Evolutionary conservation across 768 basidiomycete species (phyloP).

Genomic region (Chalciporus pseudorubinellus): DNA sequence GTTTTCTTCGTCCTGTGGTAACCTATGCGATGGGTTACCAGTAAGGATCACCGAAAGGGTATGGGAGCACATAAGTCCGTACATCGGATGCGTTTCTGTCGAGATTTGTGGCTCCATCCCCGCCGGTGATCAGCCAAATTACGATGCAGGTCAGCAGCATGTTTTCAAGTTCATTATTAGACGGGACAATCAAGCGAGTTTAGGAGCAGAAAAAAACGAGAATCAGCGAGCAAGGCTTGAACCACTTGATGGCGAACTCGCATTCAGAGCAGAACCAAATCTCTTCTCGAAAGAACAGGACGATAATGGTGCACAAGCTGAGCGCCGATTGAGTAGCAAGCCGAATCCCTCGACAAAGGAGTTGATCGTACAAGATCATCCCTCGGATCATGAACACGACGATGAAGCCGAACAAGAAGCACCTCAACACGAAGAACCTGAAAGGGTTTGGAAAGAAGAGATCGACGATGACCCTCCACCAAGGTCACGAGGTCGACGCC

Average conservation of each 20-base stretch:
- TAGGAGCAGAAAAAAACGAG: neutral
- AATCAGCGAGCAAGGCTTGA: neutral
- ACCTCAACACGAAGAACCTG: neutral
- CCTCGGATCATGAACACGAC: slow-evolving; percentile 9
- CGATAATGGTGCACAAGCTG: neutral
- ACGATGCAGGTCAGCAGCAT: neutral
- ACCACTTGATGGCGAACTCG: neutral
- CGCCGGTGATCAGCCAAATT: neutral
- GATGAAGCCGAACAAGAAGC: neutral
- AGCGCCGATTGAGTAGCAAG: neutral
- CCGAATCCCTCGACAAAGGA: neutral
- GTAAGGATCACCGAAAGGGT: slow-evolving; percentile 22
- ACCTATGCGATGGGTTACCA: slow-evolving; percentile 16
- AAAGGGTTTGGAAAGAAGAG: slow-evolving; percentile 7
- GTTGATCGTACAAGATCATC: neutral
- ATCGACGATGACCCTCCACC: neutral
- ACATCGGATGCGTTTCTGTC: slow-evolving; percentile 26
- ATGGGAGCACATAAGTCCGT: slow-evolving; percentile 18
- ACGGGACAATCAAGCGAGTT: neutral
- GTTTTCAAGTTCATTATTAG: neutral
- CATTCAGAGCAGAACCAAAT: neutral
- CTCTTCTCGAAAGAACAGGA: neutral
- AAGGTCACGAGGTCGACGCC: slow-evolving; percentile 6
- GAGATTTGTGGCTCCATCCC: neutral
- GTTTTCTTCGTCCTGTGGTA: slow-evolving; percentile 20